Conservation (phyloP, 139 green algal species). For the Micractinium sp. region DNA sequence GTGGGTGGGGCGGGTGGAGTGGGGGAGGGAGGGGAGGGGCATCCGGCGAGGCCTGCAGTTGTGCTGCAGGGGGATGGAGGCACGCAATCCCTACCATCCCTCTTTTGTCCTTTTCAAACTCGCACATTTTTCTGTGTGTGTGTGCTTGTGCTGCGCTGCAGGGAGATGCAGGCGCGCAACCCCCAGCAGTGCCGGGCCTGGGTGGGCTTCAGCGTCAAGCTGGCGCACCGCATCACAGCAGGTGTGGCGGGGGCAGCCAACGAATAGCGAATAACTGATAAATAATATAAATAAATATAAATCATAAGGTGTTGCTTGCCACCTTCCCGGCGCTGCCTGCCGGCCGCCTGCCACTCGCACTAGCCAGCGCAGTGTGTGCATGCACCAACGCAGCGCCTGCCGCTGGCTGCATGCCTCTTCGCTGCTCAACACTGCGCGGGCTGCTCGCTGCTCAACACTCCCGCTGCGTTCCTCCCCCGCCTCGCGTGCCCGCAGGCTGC, state of each 20-base stretch:
- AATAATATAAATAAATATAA: too few relatives aligned
- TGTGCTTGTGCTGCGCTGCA: background rate
- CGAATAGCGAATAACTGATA: background rate
- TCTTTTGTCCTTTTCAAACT: too few relatives aligned
- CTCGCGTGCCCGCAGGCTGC: constrained; percentile 12
- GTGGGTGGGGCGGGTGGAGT: constrained; percentile 9
- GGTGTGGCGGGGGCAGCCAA: background rate
- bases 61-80: too few relatives aligned
- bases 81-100: background rate
- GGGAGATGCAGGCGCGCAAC: constrained; percentile 62
- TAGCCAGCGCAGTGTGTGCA: too few relatives aligned
- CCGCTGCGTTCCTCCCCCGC: background rate
- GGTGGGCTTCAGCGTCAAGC: constrained; percentile 92
- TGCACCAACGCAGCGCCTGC: too few relatives aligned
- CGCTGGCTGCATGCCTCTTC: too few relatives aligned
- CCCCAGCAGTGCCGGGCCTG: constrained; percentile 75
- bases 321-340: too few relatives aligned
- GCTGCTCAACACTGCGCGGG: background rate
- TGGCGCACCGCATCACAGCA: constrained; percentile 94
- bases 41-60: background rate
- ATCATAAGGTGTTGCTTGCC: too few relatives aligned
- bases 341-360: too few relatives aligned
- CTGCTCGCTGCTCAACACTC: too few relatives aligned
- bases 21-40: too few relatives aligned
- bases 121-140: background rate